Conservation (phyloP, 345 rosid species). For the Viola odorata region DNA sequence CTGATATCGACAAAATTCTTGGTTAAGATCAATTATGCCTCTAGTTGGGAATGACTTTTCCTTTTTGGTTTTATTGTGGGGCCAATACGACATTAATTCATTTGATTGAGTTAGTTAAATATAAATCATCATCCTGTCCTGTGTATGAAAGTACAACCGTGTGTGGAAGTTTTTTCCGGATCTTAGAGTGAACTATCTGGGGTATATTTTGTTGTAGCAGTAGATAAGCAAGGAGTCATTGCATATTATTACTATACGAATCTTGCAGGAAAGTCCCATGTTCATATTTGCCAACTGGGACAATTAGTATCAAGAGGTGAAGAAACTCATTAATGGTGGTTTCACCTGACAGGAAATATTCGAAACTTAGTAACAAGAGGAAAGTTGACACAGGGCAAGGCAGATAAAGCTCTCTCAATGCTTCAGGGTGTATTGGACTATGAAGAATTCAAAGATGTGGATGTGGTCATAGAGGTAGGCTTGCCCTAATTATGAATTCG, state of each 20-base stretch:
- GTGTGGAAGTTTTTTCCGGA: too few species aligned
- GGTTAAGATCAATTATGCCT: constrained; percentile 1
- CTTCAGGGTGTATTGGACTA: constrained; percentile 78
- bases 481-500: background rate
- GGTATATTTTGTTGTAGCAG: too few species aligned
- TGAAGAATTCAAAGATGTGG: constrained; percentile 78
- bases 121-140: too few species aligned
- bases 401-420: constrained; percentile 67
- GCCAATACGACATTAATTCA: too few species aligned
- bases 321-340: constrained; percentile 3
- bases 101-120: too few species aligned
- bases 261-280: too few species aligned
- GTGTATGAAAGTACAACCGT: too few species aligned
- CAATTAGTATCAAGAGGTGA: background rate
- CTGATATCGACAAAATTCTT: background rate
- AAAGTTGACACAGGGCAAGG: constrained; percentile 59
- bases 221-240: too few species aligned
- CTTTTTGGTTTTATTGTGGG: background rate
- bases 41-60: background rate
- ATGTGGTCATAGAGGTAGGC: constrained; percentile 89
- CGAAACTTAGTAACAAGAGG: constrained; percentile 63
- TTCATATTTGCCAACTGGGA: too few species aligned
- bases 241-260: too few species aligned
- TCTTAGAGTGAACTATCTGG: too few species aligned
- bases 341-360: constrained; percentile 57